phyloP scores from a whole-genome alignment of 1,284 basidiomycete species.

The Rhizopogon parksii region DNA sequence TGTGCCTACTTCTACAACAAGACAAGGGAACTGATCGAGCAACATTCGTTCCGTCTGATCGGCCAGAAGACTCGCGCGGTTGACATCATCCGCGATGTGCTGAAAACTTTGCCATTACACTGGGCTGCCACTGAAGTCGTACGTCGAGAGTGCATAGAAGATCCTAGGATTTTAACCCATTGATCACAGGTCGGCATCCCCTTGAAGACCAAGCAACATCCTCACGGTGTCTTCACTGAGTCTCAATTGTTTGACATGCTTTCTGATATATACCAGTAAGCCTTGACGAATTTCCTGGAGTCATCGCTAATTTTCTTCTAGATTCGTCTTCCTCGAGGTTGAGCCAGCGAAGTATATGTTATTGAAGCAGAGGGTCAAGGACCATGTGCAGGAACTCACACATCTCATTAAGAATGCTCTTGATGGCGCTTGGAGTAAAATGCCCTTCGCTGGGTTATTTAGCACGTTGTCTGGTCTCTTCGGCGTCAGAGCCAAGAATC shows the following conservation, averaged over 20 bases:
- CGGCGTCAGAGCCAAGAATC: constrained; percentile 40
- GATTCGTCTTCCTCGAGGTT: constrained; percentile 65
- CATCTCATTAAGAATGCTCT: constrained; percentile 47
- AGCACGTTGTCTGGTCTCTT: constrained; percentile 38
- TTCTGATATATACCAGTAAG: constrained; percentile 49
- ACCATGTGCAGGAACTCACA: constrained; percentile 45
- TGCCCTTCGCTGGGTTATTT: constrained; percentile 29
- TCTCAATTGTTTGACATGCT: constrained; percentile 50
- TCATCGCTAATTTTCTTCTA: constrained; percentile 19
- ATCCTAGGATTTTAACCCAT: background rate
- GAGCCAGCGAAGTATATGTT: constrained; percentile 52
- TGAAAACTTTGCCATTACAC: constrained; percentile 46
- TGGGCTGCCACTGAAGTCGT: constrained; percentile 50
- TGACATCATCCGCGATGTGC: constrained; percentile 65
- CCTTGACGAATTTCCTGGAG: background rate
- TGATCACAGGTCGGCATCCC: constrained; percentile 43
- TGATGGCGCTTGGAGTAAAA: constrained; percentile 18
- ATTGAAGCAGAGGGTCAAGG: constrained; percentile 43
- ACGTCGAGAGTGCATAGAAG: constrained; percentile 10
- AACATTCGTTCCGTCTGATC: constrained; percentile 45
- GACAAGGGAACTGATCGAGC: constrained; percentile 45
- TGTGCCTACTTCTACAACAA: constrained; percentile 49
- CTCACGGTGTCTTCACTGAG: constrained; percentile 46
- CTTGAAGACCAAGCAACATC: constrained; percentile 50
- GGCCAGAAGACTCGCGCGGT: constrained; percentile 50